Percentiles rank a stretch among this genome's conserved stretches.
Evolutionary conservation across 2,329 filamentous ascomycete species (phyloP).

Genomic region (Stagonosporopsis tanaceti): DNA sequence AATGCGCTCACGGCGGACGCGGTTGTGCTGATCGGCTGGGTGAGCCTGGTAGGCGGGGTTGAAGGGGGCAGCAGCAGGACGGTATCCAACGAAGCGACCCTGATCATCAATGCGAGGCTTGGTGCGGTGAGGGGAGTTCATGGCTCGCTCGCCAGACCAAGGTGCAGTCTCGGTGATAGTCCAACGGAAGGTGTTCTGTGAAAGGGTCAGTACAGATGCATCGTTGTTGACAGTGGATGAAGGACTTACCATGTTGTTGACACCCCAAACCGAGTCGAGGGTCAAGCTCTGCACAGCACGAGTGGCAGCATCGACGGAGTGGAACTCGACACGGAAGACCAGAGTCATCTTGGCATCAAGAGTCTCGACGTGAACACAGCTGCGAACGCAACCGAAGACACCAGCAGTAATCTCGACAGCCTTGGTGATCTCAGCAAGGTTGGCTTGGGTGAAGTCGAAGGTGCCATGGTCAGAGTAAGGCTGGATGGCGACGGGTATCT

Average conservation of each 20-base stretch:
- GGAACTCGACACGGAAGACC: constrained; percentile 44
- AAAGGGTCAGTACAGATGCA: constrained; percentile 24
- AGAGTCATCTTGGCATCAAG: constrained; percentile 26
- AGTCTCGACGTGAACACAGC: constrained; percentile 30
- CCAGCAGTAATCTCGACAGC: constrained; percentile 23
- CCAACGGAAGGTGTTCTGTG: constrained; percentile 37
- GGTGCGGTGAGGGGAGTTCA: constrained; percentile 31
- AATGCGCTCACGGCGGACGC: constrained; percentile 50
- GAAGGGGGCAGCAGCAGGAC: constrained; percentile 11
- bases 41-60: constrained; percentile 23
- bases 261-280: constrained; percentile 20
- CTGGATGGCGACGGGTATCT: constrained; percentile 28
- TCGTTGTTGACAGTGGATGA: neutral
- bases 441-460: constrained; percentile 24
- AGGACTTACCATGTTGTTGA: constrained; percentile 26
- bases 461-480: constrained; percentile 21
- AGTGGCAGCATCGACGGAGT: constrained; percentile 38
- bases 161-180: constrained; percentile 20
- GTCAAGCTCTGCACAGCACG: constrained; percentile 34
- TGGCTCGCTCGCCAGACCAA: constrained; percentile 32
- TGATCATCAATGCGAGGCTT: constrained; percentile 34
- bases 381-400: constrained; percentile 31
- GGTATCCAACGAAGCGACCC: constrained; percentile 32
- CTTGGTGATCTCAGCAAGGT: constrained; percentile 26
- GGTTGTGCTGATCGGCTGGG: constrained; percentile 47